Conservation (phyloP, 1,139 yeast species). For the Sugiyamaella xylanicola region DNA sequence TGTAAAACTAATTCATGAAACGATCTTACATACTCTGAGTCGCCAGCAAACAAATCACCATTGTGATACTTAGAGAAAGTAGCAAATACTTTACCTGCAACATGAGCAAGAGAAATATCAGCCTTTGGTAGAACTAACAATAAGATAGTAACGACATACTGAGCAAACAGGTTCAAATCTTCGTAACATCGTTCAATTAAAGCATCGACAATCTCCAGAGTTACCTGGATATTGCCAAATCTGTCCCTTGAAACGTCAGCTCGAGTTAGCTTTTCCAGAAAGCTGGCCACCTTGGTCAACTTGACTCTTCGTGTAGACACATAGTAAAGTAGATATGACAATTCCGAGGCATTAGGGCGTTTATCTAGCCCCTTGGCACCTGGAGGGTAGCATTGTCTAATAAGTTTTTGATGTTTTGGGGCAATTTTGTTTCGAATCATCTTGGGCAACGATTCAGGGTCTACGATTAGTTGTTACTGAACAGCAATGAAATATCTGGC, state of each 20-base stretch:
- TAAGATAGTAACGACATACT: constrained; percentile 46
- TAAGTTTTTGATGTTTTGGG: constrained; percentile 87
- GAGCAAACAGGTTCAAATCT: constrained; percentile 81
- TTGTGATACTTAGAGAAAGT: constrained; percentile 68
- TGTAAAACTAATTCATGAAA: constrained; percentile 48
- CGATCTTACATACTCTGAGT: constrained; percentile 57
- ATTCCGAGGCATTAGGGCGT: constrained; percentile 88
- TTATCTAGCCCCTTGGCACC: constrained; percentile 83
- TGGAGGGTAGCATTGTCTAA: constrained; percentile 84
- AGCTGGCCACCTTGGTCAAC: constrained; percentile 78
- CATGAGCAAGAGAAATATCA: constrained; percentile 61
- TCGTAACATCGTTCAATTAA: constrained; percentile 77
- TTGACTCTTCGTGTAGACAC: constrained; percentile 91
- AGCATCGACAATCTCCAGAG: constrained; percentile 68
- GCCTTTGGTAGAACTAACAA: constrained; percentile 47
- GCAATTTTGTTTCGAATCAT: constrained; percentile 24
- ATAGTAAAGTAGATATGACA: constrained; percentile 83
- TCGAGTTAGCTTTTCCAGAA: constrained; percentile 63
- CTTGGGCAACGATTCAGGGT: neutral
- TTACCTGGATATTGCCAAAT: constrained; percentile 80
- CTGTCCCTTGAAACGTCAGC: constrained; percentile 63
- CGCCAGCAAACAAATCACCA: constrained; percentile 71
- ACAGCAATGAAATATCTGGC: no score
- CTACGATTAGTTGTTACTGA: no score
- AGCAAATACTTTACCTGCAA: constrained; percentile 49